Percentiles rank a stretch among this genome's conserved stretches.
Evolutionary conservation across 768 basidiomycete genomes (phyloP).

Genomic region (Mycena chlorophos): DNA sequence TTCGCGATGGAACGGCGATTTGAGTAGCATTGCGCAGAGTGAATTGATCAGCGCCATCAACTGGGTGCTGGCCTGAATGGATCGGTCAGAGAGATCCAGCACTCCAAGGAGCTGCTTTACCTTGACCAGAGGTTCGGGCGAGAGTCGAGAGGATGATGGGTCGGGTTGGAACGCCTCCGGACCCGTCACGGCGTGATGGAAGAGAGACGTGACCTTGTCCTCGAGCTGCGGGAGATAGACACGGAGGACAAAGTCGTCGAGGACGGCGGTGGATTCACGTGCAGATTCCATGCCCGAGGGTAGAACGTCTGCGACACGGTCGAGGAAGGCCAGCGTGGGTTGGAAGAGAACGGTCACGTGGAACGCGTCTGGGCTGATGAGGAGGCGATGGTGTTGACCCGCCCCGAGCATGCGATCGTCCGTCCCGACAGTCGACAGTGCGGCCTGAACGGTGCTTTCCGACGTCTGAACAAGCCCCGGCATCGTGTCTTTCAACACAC

Average conservation of each 20-base stretch:
- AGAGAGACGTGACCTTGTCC: conserved; percentile 85
- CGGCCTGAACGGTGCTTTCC: conserved; percentile 63
- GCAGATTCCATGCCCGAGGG: conserved; percentile 71
- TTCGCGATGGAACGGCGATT: conserved; percentile 92
- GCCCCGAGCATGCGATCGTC: conserved; percentile 75
- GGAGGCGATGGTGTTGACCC: conserved; percentile 79
- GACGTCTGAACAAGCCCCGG: conserved; percentile 84
- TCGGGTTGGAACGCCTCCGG: conserved; percentile 89
- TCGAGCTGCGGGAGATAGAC: conserved; percentile 94
- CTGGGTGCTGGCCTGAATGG: conserved; percentile 72
- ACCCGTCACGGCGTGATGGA: conserved; percentile 81
- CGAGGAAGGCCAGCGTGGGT: conserved; percentile 84
- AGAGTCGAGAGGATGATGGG: conserved; percentile 61
- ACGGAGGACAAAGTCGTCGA: conserved; percentile 91
- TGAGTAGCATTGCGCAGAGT: conserved; percentile 85
- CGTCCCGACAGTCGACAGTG: conserved; percentile 57
- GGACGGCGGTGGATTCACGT: conserved; percentile 64
- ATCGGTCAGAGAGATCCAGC: conserved; percentile 7
- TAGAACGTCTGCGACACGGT: conserved; percentile 66
- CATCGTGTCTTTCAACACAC: conserved; percentile 84
- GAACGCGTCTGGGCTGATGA: conserved; percentile 91
- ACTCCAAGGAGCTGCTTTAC: conserved; percentile 36
- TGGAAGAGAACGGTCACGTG: conserved; percentile 94
- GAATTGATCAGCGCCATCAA: conserved; percentile 90
- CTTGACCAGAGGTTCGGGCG: conserved; percentile 75